Base-by-base conservation (phyloP, 2,329 filamentous ascomycete genomes). In the Botryotinia narcissicola region DNA sequence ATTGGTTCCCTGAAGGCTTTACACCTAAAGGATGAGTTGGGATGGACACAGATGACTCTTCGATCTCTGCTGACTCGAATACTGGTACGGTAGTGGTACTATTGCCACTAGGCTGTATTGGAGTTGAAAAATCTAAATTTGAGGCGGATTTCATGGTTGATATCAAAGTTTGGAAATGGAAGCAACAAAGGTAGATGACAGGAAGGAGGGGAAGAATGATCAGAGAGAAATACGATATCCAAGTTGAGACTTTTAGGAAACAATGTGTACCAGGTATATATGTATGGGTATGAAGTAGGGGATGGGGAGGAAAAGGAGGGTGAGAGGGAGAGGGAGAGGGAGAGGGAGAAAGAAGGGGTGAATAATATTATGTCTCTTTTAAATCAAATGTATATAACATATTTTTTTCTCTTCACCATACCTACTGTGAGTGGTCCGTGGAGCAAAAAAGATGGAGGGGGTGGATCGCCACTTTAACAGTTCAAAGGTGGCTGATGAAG, bases 1-100 rank as follows among this genome's bases (percentile, higher is more conserved):
- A 91, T 78, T 91, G 90, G 84, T 99, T 98, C 54, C 95, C 96
- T 75, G 92, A 87, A 1, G 96, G 95, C 80, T 94, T 96, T 76
- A 98, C 87, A 46, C 92, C 92, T 64, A 97, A 85, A 54, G 94
- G 94, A 84, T 98, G 95, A 57, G 87, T 85, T 69, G 92, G 92
- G 71, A 97, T 91, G 62, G 89, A 88, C 78, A 84, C 81, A 79
- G 64, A 66, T 78, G 80, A 80, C 76, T 86, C 83, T 80, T 57
- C 64, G 85, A 85, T 82, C 35, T 75, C 79, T 77, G 80, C 73
- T 80, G 78, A 73, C 70, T 77, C 76, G 74, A 75, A 61, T 60
- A 44, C 18, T 18, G 37, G 22, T 25, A 32, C 35, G 18, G 51
- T 18, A 18, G 14, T 54, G 16, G 22, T 40, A 40, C 29, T 61